phyloP scores from a whole-genome alignment of 345 rosid species.

The Conringia planisiliqua region DNA sequence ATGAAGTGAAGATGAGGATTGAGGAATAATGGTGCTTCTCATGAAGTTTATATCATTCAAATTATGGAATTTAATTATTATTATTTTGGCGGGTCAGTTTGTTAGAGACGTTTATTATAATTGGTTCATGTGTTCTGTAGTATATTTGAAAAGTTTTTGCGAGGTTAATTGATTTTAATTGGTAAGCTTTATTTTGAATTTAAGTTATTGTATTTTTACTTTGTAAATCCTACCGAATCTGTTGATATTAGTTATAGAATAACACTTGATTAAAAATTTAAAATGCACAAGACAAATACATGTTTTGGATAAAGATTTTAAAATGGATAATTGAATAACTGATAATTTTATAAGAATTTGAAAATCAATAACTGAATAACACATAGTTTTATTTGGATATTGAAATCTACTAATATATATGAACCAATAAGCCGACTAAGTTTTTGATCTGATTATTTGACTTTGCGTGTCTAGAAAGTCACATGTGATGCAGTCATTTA shows the following conservation, averaged over 20 bases:
- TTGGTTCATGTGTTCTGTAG: too few relatives aligned
- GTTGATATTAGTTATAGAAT: too few relatives aligned
- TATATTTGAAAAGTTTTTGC: too few relatives aligned
- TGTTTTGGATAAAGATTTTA: background rate
- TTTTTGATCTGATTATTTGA: conserved; percentile 3
- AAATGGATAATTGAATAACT: background rate
- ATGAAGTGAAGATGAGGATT: background rate
- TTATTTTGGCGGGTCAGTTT: conserved; percentile 14
- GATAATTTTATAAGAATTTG: background rate
- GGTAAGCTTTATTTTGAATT: too few relatives aligned
- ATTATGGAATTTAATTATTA: background rate
- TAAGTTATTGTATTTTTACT: too few relatives aligned
- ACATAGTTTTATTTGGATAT: background rate
- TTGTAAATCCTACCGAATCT: too few relatives aligned
- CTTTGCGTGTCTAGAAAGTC: conserved; percentile 31
- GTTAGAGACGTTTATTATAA: background rate
- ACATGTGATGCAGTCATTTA: conserved; percentile 20
- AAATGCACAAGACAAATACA: background rate
- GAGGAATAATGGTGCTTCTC: background rate
- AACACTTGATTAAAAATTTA: background rate
- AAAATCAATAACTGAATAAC: background rate
- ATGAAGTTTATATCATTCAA: background rate
- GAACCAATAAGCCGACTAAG: background rate
- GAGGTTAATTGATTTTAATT: too few relatives aligned
- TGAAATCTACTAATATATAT: background rate